Evolutionary conservation across 2,329 filamentous ascomycete species (phyloP), one percentile per base, ranked within the genome.

Genomic region (Pseudopyricularia cyperi): DNA sequence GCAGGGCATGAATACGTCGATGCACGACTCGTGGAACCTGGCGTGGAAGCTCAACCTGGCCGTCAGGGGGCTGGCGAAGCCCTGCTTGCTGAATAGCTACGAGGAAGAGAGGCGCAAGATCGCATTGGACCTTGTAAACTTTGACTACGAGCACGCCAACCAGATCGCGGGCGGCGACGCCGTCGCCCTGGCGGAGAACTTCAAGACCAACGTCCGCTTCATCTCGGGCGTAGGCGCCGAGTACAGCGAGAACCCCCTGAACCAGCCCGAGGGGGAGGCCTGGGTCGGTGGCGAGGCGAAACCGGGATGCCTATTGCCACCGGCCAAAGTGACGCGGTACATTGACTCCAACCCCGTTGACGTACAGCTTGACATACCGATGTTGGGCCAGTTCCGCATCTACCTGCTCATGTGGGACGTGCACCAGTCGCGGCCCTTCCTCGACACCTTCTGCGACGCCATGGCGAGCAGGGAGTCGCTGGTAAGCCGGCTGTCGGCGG

Each of bases 271-370:
- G 22, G 59, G 66, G 39, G 63, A 70, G 51, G 63, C 65, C 14
- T 68, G 68, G 48, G 65, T 68, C 17, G 67, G 71, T 60, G 73
- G 75, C 37, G 71, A 74, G 26, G 73, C 73, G 47, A 72, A 71
- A 55, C 75, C 75, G 3, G 76, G 76, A 7, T 77, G 73, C 49
- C 68, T 77, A 22, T 70, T 86, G 26, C 76, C 81, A 3, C 85
- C 85, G 2, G 82, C 82, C 39, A 85, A 80, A 65, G 84, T 83
- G 17, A 85, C 83, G 0, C 76, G 86, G 28, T 89, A 84, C 61
- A 77, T 89, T 50, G 86, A 90, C 65, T 82, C 85, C 3, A 90
- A 89, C 59, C 85, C 85, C 0, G 79, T 90, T 42, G 82, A 89
- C 58, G 70, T 89, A 28, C 84, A 90, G 62, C 77, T 88, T 6